These are phyloP conservation scores for Pichia ethanolica DNA, from an alignment of 805 yeast species.

Conservation along the genomic window DNA sequence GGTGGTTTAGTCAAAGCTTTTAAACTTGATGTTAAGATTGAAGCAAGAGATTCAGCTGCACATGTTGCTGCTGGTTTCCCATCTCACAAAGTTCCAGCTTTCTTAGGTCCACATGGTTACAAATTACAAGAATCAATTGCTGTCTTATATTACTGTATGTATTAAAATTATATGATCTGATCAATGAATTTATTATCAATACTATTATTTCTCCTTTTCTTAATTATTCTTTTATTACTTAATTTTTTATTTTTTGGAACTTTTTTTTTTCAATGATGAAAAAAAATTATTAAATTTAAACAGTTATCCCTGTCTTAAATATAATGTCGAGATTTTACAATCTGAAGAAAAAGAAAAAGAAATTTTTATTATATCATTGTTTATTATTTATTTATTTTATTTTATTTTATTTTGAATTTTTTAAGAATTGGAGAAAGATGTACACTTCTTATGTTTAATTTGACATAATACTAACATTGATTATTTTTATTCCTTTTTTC, in stretches of 20 bases:
- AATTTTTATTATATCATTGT: neutral
- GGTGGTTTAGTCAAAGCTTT: conserved; percentile 45
- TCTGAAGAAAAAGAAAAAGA: conserved; percentile 37
- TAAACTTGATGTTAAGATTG: conserved; percentile 46
- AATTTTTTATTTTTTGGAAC: neutral
- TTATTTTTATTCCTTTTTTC: too few species aligned
- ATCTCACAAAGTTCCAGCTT: conserved; percentile 58
- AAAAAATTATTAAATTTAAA: conserved; percentile 37
- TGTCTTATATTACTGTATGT: conserved; percentile 43
- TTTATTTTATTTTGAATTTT: too few species aligned
- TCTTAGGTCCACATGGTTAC: conserved; percentile 63
- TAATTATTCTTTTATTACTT: neutral
- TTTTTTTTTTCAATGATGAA: conserved; percentile 43
- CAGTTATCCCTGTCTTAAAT: conserved; percentile 87
- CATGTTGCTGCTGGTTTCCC: conserved; percentile 50
- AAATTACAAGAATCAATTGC: conserved; percentile 67
- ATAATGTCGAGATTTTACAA: conserved; percentile 57
- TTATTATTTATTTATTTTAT: neutral
- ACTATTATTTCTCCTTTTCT: neutral
- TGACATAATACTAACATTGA: conserved; percentile 14
- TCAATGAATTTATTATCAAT: too few species aligned
- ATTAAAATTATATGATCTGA: neutral
- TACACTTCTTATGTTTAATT: neutral
- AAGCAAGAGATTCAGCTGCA: conserved; percentile 19
- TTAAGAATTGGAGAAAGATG: too few species aligned